phyloP scores from a whole-genome alignment of 2,329 filamentous ascomycete genomes.

The Arthrobotrys conoides region DNA sequence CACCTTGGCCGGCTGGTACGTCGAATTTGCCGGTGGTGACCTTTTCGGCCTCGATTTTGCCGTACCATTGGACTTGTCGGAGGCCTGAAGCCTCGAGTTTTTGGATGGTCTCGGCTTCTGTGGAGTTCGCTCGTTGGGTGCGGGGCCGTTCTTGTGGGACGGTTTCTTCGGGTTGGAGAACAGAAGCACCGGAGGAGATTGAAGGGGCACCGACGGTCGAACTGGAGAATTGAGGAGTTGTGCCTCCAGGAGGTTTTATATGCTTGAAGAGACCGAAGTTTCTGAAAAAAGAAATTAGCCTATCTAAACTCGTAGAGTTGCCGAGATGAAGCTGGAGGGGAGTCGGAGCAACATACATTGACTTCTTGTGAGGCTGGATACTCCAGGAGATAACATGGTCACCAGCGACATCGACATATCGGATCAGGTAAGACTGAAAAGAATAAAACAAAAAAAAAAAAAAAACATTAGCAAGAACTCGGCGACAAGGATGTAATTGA shows the following conservation, averaged over 20 bases:
- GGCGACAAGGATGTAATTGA: slow-evolving; percentile 37
- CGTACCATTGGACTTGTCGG: slow-evolving; percentile 81
- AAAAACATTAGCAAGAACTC: background rate
- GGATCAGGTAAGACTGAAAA: slow-evolving; percentile 90
- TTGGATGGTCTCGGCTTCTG: slow-evolving; percentile 72
- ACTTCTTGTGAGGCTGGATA: slow-evolving; percentile 97
- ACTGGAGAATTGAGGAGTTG: slow-evolving; percentile 63
- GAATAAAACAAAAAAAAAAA: too few relatives aligned
- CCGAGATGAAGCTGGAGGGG: background rate
- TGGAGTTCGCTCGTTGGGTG: slow-evolving; percentile 77
- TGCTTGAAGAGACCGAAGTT: slow-evolving; percentile 99
- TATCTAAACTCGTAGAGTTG: slow-evolving; percentile 60
- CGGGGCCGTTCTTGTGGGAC: slow-evolving; percentile 76
- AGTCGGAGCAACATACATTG: slow-evolving; percentile 74
- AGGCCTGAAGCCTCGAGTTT: slow-evolving; percentile 76
- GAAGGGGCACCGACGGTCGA: slow-evolving; percentile 64
- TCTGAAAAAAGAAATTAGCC: slow-evolving; percentile 68
- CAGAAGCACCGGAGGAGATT: slow-evolving; percentile 67
- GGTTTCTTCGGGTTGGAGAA: slow-evolving; percentile 73
- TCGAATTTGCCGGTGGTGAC: slow-evolving; percentile 92
- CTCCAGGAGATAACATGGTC: slow-evolving; percentile 97
- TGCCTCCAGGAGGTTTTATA: slow-evolving; percentile 61
- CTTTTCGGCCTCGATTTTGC: slow-evolving; percentile 96
- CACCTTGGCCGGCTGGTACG: slow-evolving; percentile 78
- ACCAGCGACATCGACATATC: slow-evolving; percentile 93